These are phyloP conservation scores for Anastatica hierochuntica DNA, from an alignment of 345 rosid genomes.

Conservation along the genomic window DNA sequence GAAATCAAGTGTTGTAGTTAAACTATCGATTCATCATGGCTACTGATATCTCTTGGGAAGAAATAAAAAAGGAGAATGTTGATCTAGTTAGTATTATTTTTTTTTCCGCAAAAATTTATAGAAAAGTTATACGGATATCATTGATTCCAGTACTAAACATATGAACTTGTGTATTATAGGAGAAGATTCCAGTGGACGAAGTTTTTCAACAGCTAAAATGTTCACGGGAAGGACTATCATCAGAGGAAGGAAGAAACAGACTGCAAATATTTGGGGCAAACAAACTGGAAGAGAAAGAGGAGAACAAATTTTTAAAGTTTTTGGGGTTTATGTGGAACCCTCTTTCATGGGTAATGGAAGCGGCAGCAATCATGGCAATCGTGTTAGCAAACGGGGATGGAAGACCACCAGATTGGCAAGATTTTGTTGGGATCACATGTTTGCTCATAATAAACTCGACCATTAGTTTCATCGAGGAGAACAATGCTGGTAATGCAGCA, in stretches of 20 bases:
- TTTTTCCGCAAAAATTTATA: background rate
- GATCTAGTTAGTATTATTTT: slow-evolving; percentile 19
- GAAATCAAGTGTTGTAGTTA: too few species aligned
- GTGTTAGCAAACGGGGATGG: slow-evolving; percentile 75
- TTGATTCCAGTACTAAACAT: background rate
- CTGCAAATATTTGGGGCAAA: slow-evolving; percentile 54
- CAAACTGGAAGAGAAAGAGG: slow-evolving; percentile 70
- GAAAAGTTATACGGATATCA: background rate
- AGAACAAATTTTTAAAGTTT: slow-evolving; percentile 57
- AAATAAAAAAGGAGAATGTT: slow-evolving; percentile 24
- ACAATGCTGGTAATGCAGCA: slow-evolving; percentile 80
- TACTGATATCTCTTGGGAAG: slow-evolving; percentile 27
- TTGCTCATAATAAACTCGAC: slow-evolving; percentile 71
- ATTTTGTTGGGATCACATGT: too few species aligned
- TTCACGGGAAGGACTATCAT: slow-evolving; percentile 43
- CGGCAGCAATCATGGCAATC: slow-evolving; percentile 84
- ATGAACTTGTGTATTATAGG: slow-evolving; percentile 18
- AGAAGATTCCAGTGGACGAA: slow-evolving; percentile 52
- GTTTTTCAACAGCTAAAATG: too few species aligned
- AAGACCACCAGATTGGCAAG: slow-evolving; percentile 39
- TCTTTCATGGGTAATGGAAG: slow-evolving; percentile 83
- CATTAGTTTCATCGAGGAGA: slow-evolving; percentile 76
- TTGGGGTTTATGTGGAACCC: slow-evolving; percentile 89
- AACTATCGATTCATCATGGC: slow-evolving; percentile 15
- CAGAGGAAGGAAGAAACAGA: slow-evolving; percentile 57